Evolutionary conservation across 352 stramenopile genomes (phyloP), one percentile per base, ranked within the genome.

Genomic region (Pythium phragmitis): DNA sequence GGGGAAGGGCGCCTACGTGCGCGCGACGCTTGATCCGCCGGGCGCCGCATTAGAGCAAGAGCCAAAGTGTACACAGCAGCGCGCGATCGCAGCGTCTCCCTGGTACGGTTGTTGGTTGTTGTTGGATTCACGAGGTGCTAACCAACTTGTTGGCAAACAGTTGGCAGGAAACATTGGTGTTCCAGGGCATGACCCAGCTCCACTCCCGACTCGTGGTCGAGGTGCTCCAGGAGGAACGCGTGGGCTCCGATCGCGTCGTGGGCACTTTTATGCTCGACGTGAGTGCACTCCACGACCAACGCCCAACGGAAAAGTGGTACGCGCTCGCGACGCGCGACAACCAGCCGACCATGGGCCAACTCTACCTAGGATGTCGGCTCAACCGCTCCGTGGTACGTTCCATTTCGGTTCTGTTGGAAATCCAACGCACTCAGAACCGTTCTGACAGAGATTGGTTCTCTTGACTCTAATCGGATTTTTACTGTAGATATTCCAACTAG

Each of bases 161-260:
- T 45, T 89, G 80, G 80, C 74, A 73, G 45, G 78, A 87, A 33
- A 43, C 51, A 13, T 21, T 89, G 14, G 50, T 70, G 42, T 87
- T 89, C 57, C 54, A 81, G 37, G 72, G 70, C 0, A 70, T 89
- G 6, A 65, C 72, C 17, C 72, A 76, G 17, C 71, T 82, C 6
- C 67, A 79, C 21, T 78, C 76, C 21, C 67, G 67, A 16, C 14
- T 89, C 2, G 56, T 69, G 28, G 36, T 87, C 9, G 80, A 89
- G 17, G 64, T 89, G 7, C 76, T 89, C 75, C 80, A 89, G 59
- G 78, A 87, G 48, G 80, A 89, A 46, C 47, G 48, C 3, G 72
- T 89, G 45, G 78, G 78, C 4, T 63, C 70, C 0, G 78, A 89
- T 50, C 60, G 76, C 8, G 23, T 80, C 1, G 62, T 87, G 23